Base-by-base conservation (phyloP, 2,329 filamentous ascomycete genomes). In the Chrysosporium keratinophilum region DNA sequence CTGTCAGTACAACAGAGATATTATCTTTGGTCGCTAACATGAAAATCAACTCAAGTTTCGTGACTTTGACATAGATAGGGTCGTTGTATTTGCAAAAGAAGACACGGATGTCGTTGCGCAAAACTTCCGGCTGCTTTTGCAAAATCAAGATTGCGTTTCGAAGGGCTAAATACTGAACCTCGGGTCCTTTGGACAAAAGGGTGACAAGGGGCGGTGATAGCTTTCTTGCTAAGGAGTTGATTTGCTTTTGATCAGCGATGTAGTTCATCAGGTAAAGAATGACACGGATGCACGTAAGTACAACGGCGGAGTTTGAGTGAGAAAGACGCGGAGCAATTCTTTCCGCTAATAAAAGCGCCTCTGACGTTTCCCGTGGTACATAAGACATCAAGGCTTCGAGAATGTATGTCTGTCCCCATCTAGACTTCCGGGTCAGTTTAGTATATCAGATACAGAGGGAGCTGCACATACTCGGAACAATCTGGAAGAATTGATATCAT, bases 41-140 rank as follows among this genome's bases (percentile, higher is more conserved):
- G 71, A 98, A 98, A 61, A 98, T 97, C 62, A 98, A 80, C 71
- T 98, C 93, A 48, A 98, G 78, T 72, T 98, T 98, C 14, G 93
- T 98, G 50, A 98, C 93, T 71, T 98, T 98, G 73, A 98, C 93
- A 68, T 97, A 98, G 59, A 98, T 98, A 0, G 93, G 93, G 66
- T 98, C 93, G 69, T 98, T 98, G 73, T 98, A 98, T 77, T 98
- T 98, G 82, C 93, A 98, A 73, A 98, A 98, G 74, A 98, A 98
- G 33, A 98, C 93, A 45, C 93, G 83, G 58, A 98, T 97, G 69
- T 98, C 93, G 70, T 96, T 97, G 59, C 89, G 82, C 52, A 98
- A 72, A 7, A 98, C 91, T 64, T 97, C 93, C 0, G 93, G 93
- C 54, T 91, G 80, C 62, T 91, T 80, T 69, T 98, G 93, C 50